These are phyloP conservation scores for Leccinum olivaceopallidum DNA, from an alignment of 768 basidiomycete species.

Conservation along the genomic window DNA sequence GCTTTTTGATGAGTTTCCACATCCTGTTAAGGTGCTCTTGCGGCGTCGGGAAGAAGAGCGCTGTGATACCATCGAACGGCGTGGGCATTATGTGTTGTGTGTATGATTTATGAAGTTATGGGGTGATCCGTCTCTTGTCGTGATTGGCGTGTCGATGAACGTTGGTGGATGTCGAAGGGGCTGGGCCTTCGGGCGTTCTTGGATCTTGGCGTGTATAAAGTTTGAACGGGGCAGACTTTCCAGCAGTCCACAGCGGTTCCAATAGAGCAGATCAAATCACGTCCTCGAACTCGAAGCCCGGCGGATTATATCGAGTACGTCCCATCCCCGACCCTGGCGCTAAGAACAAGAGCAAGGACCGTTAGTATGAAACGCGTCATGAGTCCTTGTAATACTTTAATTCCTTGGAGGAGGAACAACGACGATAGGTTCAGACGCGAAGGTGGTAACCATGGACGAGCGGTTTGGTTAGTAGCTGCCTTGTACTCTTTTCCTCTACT, in stretches of 20 bases:
- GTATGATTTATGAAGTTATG: background rate
- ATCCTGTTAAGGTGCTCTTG: constrained; percentile 25
- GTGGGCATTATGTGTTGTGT: background rate
- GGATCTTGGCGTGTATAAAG: background rate
- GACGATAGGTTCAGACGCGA: background rate
- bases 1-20: constrained; percentile 24
- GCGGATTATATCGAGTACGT: background rate
- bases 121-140: background rate
- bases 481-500: background rate
- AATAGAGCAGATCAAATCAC: background rate
- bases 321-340: background rate
- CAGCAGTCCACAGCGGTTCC: background rate
- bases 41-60: constrained; percentile 16
- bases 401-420: background rate
- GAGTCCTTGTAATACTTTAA: background rate
- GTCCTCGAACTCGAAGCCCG: background rate
- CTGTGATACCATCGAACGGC: constrained; percentile 14
- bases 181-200: background rate
- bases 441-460: background rate
- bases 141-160: background rate
- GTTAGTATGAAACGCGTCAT: background rate
- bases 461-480: background rate
- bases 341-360: background rate
- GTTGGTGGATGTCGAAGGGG: background rate
- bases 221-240: background rate